Percentiles rank a stretch among this genome's conserved stretches.
phyloP scores from a whole-genome alignment of 495 filamentous ascomycete species.

The Talaromyces thailandensis region DNA sequence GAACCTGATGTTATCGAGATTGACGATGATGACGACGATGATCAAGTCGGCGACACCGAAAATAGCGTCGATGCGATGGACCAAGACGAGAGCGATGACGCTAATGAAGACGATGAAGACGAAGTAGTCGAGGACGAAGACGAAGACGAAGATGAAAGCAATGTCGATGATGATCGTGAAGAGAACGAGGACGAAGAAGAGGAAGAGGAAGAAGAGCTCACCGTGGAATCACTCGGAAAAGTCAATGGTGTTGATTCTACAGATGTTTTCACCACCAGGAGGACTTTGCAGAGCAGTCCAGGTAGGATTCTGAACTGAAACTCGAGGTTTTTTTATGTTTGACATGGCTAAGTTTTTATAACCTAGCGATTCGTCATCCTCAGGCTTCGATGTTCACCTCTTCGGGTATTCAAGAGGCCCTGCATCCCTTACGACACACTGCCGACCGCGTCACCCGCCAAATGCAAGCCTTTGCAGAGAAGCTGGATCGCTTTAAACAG shows the following conservation, averaged over 20 bases:
- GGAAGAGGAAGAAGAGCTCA: conserved; percentile 19
- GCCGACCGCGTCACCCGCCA: conserved; percentile 54
- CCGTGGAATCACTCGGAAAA: conserved; percentile 4
- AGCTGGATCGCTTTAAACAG: conserved; percentile 49
- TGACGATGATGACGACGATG: conserved; percentile 24
- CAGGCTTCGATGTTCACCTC: conserved; percentile 35
- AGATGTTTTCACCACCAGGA: conserved; percentile 11
- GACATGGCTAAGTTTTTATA: conserved; percentile 13
- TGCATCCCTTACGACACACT: conserved; percentile 47
- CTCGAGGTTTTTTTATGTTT: background rate
- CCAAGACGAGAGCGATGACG: conserved; percentile 5
- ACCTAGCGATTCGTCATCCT: conserved; percentile 16
- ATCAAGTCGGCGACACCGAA: conserved; percentile 10
- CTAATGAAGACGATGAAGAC: conserved; percentile 12
- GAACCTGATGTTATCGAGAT: conserved; percentile 32
- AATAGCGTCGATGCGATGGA: conserved; percentile 16
- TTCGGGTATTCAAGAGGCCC: conserved; percentile 37
- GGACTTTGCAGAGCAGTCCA: conserved; percentile 12
- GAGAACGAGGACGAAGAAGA: conserved; percentile 15
- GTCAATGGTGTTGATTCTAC: conserved; percentile 16
- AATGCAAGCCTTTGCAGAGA: conserved; percentile 57
- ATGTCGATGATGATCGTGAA: conserved; percentile 17
- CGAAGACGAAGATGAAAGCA: conserved; percentile 7
- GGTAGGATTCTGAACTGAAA: conserved; percentile 10
- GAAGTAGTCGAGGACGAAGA: conserved; percentile 14